These are phyloP conservation scores for Xerophyta viscosa DNA, from an alignment of 106 monocot genomes.

Conservation along the genomic window DNA sequence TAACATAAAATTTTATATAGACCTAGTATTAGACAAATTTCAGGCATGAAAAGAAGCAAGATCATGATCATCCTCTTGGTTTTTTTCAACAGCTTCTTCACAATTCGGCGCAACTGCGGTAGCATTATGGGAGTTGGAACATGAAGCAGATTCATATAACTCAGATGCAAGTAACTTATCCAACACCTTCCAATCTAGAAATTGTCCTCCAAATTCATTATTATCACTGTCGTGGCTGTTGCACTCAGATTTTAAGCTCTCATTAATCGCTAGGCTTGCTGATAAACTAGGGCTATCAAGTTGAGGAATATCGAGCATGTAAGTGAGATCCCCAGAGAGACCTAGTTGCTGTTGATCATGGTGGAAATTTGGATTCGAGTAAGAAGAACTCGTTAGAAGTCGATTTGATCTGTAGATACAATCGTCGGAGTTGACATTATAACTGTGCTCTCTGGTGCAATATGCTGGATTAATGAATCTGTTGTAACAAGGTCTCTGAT, in stretches of 20 bases:
- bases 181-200: constrained; percentile 31
- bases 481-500: constrained; percentile 8
- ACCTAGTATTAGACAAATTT: background rate
- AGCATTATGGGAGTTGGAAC: constrained; percentile 8
- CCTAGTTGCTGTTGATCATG: too few species aligned
- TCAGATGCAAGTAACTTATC: constrained; percentile 14
- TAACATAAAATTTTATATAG: background rate
- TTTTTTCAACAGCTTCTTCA: background rate
- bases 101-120: background rate
- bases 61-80: background rate
- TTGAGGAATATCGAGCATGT: constrained; percentile 21
- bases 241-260: background rate
- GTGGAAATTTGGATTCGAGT: too few species aligned
- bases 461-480: constrained; percentile 4
- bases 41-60: background rate
- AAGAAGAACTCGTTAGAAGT: background rate
- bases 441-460: constrained; percentile 2
- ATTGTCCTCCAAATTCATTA: constrained; percentile 5
- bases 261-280: constrained; percentile 1
- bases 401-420: background rate
- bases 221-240: background rate
- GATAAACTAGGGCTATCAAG: constrained; percentile 11
- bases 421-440: background rate
- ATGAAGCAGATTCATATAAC: constrained; percentile 8
- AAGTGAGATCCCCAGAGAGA: too few species aligned